Percentiles rank a stretch among this genome's conserved stretches.
phyloP scores from a whole-genome alignment of 345 rosid species.

The Lepidium aucheri region DNA sequence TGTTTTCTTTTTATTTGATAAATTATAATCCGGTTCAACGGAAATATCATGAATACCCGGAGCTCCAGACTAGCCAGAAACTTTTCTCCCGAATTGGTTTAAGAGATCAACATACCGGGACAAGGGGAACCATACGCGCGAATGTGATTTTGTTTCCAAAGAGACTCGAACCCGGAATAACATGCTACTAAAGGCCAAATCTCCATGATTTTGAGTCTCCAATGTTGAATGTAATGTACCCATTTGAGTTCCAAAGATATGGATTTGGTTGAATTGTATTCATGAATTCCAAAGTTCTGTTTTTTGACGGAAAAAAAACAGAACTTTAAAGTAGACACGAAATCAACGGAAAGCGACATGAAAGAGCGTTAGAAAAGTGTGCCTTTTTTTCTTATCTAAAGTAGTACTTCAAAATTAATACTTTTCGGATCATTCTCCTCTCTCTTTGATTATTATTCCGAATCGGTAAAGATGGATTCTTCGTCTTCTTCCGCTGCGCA shows the following conservation, averaged over 20 bases:
- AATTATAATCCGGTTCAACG: too few relatives aligned
- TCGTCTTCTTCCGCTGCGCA: slow-evolving; percentile 38
- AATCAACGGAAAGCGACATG: slow-evolving; percentile 6
- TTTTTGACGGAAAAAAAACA: too few relatives aligned
- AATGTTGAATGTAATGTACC: neutral
- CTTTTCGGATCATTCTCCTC: slow-evolving; percentile 6
- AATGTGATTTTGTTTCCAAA: too few relatives aligned
- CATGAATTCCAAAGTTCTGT: neutral
- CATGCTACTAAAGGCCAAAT: too few relatives aligned
- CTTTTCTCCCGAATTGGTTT: too few relatives aligned
- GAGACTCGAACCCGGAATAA: too few relatives aligned
- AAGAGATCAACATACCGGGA: too few relatives aligned
- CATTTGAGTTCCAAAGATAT: neutral
- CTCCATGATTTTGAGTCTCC: neutral
- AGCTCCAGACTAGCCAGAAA: too few relatives aligned
- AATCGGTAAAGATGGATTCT: slow-evolving; percentile 37
- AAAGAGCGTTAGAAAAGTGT: slow-evolving; percentile 10
- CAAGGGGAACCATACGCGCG: too few relatives aligned
- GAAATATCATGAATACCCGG: too few relatives aligned
- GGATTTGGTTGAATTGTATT: neutral
- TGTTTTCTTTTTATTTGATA: neutral
- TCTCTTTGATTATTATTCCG: neutral
- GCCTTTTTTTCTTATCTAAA: neutral
- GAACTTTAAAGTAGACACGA: neutral
- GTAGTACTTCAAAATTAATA: too few relatives aligned